These are phyloP conservation scores for Colletotrichum sp. DNA, from an alignment of 2,329 filamentous ascomycete species.

Conservation along the genomic window DNA sequence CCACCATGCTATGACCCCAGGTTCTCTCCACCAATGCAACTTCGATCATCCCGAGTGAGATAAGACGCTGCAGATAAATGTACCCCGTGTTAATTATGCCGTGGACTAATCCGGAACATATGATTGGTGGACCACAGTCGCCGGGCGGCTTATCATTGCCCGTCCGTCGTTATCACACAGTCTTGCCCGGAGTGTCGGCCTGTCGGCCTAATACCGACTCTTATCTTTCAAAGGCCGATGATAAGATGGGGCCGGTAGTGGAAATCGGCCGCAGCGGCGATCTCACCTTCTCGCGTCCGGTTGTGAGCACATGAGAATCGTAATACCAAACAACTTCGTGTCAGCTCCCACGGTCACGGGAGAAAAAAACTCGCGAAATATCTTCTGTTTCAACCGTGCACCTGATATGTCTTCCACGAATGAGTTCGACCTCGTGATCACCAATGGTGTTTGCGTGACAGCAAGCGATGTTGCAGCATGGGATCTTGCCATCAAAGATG, in stretches of 20 bases:
- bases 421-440: constrained; percentile 44
- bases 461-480: constrained; percentile 44
- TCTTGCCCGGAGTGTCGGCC: not conserved
- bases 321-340: not conserved
- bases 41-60: not conserved
- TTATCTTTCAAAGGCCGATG: not conserved
- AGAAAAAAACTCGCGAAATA: accelerated
- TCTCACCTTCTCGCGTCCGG: not conserved
- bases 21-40: not conserved
- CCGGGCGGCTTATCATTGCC: not conserved
- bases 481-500: constrained; percentile 47
- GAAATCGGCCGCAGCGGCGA: not conserved
- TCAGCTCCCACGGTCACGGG: not conserved
- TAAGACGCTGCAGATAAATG: not conserved
- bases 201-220: not conserved
- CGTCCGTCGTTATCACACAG: not conserved
- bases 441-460: constrained; percentile 48
- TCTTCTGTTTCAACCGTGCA: not conserved
- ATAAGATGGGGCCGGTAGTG: not conserved
- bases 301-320: not conserved
- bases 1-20: not conserved
- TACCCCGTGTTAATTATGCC: not conserved
- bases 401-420: not conserved
- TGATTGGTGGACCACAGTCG: not conserved
- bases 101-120: not conserved